Conservation (phyloP, 305 asterid species). For the Fraxinus paxiana region DNA sequence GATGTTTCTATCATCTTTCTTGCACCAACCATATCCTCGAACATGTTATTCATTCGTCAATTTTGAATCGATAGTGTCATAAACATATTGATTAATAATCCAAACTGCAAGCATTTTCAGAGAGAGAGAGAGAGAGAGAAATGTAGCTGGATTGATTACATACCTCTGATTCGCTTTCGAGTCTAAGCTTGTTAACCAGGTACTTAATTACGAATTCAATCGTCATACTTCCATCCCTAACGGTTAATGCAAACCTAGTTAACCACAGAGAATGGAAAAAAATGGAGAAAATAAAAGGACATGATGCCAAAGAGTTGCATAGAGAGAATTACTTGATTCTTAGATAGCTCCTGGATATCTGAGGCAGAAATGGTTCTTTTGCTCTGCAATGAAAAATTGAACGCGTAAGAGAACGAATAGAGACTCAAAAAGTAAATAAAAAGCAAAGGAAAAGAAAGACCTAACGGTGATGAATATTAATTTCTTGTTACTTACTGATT, state of each 20-base stretch:
- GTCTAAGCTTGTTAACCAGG: conserved; percentile 71
- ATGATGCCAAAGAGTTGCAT: background rate
- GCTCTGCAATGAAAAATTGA: conserved; percentile 41
- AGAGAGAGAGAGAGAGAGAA: background rate
- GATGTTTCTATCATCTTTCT: conserved; percentile 47
- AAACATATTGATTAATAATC: background rate
- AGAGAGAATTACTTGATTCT: conserved; percentile 67
- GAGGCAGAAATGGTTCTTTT: conserved; percentile 74
- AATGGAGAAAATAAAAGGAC: background rate
- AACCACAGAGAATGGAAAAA: background rate
- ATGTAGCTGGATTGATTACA: conserved; percentile 9
- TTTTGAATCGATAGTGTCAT: background rate
- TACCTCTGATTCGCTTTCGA: conserved; percentile 92
- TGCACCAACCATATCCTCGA: conserved; percentile 37
- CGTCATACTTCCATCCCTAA: conserved; percentile 84
- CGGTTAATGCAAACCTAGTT: background rate
- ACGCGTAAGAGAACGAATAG: background rate
- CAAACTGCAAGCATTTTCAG: background rate
- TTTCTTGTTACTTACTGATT: conserved; percentile 60
- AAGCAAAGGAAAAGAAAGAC: background rate
- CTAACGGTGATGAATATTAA: background rate
- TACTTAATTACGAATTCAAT: conserved; percentile 74
- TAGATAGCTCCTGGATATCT: conserved; percentile 81
- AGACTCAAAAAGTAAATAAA: background rate
- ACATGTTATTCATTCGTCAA: background rate